Evolutionary conservation across 352 stramenopile genomes (phyloP), one percentile per base, ranked within the genome.

Genomic region (Pythium vanterpoolii): DNA sequence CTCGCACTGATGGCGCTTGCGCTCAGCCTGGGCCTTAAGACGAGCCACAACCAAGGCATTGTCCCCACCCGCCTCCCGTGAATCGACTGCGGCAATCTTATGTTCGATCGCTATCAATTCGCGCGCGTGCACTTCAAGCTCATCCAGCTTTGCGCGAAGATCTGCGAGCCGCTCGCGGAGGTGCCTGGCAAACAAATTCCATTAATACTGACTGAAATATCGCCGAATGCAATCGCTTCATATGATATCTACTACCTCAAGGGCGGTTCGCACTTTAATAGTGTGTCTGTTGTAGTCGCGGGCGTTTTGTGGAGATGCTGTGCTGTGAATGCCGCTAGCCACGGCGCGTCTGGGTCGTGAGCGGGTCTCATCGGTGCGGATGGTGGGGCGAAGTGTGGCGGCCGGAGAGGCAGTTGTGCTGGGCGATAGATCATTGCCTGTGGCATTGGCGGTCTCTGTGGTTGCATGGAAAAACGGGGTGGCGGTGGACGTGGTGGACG

Each of bases 21-120:
- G 54, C 23, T 76, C 71, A 3, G 40, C 45, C 27, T 78, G 68
- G 1, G 70, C 45, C 18, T 58, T 63, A 14, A 78, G 53, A 13
- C 71, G 71, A 33, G 60, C 49, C 5, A 68, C 10, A 11, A 67
- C 56, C 9, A 71, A 40, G 30, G 42, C 44, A 14, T 65, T n/a
- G n/a, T n/a, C n/a, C n/a, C n/a, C n/a, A n/a, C n/a, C n/a, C n/a
- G n/a, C 52, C 18, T 33, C n/a, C 0, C 24, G 18, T 28, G 40
- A 38, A 13, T 55, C 24, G 6, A 28, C 19, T 6, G 19, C 16
- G 3, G 27, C 28, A 19, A 58, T 23, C 19, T 31, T 60, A 13
- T 51, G n/a, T 19, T 72, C 62, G 19, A 72, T 26, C 4, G 60
- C 46, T 5, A 72, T 27, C 0, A 64, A 61, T 2, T 74, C 62